These are phyloP conservation scores for Arachis monticola DNA, from an alignment of 331 rosid genomes.

Conservation along the genomic window DNA sequence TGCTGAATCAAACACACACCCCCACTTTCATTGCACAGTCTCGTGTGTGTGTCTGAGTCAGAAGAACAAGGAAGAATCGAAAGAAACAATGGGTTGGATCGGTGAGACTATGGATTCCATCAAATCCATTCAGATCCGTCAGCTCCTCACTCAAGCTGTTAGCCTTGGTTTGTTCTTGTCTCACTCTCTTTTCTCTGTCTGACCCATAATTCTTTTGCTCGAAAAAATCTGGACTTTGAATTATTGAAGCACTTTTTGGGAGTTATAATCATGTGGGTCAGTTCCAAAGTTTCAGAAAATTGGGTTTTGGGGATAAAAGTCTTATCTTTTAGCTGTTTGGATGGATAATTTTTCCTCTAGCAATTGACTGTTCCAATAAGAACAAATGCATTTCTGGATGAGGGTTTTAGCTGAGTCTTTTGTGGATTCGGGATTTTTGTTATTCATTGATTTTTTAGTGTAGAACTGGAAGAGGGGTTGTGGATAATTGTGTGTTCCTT, in stretches of 20 bases:
- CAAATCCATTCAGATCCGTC: slow-evolving; percentile 90
- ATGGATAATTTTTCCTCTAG: slow-evolving; percentile 6
- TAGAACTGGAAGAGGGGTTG: not conserved
- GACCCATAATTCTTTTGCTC: not conserved
- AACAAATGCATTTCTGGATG: not conserved
- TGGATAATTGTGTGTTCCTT: not conserved
- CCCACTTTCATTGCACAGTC: no score
- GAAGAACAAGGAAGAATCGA: not conserved
- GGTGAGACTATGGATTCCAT: slow-evolving; percentile 73
- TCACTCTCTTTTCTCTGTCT: not conserved
- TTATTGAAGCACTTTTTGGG: not conserved
- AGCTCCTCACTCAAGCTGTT: slow-evolving; percentile 76
- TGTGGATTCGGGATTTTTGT: not conserved
- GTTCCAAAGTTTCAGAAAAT: not conserved
- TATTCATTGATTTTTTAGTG: not conserved
- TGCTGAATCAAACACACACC: not conserved
- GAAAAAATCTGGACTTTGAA: not conserved
- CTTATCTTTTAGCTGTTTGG: not conserved
- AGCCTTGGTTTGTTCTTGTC: slow-evolving; percentile 72
- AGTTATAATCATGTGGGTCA: not conserved
- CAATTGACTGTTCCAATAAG: not conserved
- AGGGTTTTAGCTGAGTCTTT: slow-evolving; percentile 15
- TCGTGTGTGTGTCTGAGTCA: not conserved
- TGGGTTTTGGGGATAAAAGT: not conserved
- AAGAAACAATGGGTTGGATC: slow-evolving; percentile 66